Percentiles rank a stretch among this genome's conserved stretches.
These are phyloP conservation scores for Colletotrichum paranaense DNA, from an alignment of 2,329 filamentous ascomycete genomes.

Conservation along the genomic window DNA sequence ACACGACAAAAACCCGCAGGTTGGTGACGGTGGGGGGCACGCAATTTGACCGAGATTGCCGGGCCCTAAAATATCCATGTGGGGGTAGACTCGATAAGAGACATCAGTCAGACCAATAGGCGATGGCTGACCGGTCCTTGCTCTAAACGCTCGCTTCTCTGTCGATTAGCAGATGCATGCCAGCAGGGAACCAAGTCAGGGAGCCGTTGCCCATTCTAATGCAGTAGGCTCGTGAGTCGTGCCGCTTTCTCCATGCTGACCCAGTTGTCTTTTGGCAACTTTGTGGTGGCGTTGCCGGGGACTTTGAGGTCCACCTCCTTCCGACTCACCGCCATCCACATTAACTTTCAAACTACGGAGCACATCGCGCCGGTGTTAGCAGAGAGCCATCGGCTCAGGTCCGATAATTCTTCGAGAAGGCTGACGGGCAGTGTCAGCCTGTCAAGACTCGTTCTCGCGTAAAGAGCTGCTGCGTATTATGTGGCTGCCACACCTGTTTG, in stretches of 20 bases:
- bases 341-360: slow-evolving; percentile 2
- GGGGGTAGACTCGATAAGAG: slow-evolving; percentile 30
- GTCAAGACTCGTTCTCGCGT: slow-evolving; percentile 4
- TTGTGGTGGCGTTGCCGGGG: slow-evolving; percentile 26
- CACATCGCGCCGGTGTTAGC: slow-evolving; percentile 21
- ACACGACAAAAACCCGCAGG: slow-evolving; percentile 29
- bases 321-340: slow-evolving; percentile 34
- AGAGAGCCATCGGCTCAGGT: background rate
- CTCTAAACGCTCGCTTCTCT: slow-evolving; percentile 29
- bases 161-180: slow-evolving; percentile 21
- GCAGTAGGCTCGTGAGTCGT: slow-evolving; percentile 31
- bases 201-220: slow-evolving; percentile 17
- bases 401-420: slow-evolving; percentile 21
- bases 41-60: slow-evolving; percentile 37
- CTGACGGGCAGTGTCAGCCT: slow-evolving; percentile 17
- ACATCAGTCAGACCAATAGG: slow-evolving; percentile 22
- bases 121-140: slow-evolving; percentile 12
- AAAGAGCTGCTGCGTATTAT: background rate
- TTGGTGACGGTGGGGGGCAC: slow-evolving; percentile 20
- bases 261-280: background rate
- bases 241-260: slow-evolving; percentile 25
- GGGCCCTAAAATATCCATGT: slow-evolving; percentile 33
- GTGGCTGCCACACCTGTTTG: background rate
- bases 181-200: slow-evolving; percentile 28
- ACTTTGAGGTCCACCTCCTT: slow-evolving; percentile 6